Conservation (phyloP, 148 eudicot genomes). For the Heliosperma pusillum region DNA sequence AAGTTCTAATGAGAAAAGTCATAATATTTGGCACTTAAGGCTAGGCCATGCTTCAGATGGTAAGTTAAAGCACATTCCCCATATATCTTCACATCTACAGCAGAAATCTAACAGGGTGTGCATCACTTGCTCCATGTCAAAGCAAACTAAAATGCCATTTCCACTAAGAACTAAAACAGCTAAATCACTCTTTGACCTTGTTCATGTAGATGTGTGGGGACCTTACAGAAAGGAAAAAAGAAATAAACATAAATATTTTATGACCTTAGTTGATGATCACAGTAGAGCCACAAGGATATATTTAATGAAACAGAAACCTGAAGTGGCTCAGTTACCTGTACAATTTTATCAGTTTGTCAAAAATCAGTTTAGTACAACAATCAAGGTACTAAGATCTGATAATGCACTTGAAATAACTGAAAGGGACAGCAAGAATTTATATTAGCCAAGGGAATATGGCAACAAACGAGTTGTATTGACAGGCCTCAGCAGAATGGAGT, state of each 20-base stretch:
- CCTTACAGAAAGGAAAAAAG: neutral
- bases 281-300: neutral
- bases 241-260: neutral
- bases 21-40: too few species aligned
- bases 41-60: neutral
- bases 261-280: neutral
- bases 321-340: neutral
- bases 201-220: neutral
- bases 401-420: neutral
- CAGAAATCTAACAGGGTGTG: neutral
- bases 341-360: neutral
- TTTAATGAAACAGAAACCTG: neutral
- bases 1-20: too few species aligned
- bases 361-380: neutral
- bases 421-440: neutral
- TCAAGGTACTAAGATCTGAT: neutral
- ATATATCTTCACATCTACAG: neutral
- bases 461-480: neutral
- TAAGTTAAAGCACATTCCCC: neutral
- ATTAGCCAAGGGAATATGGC: neutral
- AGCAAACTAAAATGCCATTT: neutral
- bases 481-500: constrained; percentile 11
- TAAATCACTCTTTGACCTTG: neutral
- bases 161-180: too few species aligned
- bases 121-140: neutral